Evolutionary conservation across 805 yeast species (phyloP).

Genomic region (Nakazawaea ernobii): DNA sequence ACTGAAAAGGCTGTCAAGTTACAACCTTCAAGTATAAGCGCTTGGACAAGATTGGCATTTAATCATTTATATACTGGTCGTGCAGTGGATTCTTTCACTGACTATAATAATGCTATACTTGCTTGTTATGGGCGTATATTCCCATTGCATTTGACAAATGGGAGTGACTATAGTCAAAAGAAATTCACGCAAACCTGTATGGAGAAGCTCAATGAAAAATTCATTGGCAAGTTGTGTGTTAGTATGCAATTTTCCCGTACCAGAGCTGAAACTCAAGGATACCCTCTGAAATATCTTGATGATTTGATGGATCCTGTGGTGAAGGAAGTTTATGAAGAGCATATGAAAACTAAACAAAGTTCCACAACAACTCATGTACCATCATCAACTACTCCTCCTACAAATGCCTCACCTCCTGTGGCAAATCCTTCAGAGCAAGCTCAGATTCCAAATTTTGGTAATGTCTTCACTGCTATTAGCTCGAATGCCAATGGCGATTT

Average conservation of each 20-base stretch:
- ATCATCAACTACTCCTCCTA: too few relatives aligned
- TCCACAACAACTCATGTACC: too few relatives aligned
- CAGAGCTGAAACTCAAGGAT: slow-evolving; percentile 27
- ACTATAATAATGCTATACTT: slow-evolving; percentile 29
- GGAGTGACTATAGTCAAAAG: neutral
- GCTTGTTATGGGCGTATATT: slow-evolving; percentile 3
- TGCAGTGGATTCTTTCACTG: slow-evolving; percentile 27
- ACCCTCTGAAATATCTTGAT: slow-evolving; percentile 22
- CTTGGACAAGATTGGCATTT: slow-evolving; percentile 33
- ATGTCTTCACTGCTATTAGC: neutral
- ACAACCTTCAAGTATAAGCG: slow-evolving; percentile 30
- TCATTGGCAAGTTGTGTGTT: slow-evolving; percentile 18
- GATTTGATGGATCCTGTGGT: slow-evolving; percentile 13
- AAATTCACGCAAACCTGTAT: slow-evolving; percentile 15
- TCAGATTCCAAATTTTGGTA: neutral
- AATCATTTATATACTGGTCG: slow-evolving; percentile 29
- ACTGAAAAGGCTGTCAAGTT: slow-evolving; percentile 24
- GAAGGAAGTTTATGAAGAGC: neutral
- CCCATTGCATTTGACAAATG: neutral
- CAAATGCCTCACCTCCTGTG: too few relatives aligned
- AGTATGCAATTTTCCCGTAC: slow-evolving; percentile 22
- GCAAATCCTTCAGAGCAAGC: neutral
- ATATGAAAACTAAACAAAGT: neutral
- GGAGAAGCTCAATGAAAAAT: slow-evolving; percentile 19
- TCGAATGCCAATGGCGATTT: neutral